Percentiles rank a stretch among this genome's conserved stretches.
Conservation (phyloP, 768 basidiomycete species). For the Russula earlei region DNA sequence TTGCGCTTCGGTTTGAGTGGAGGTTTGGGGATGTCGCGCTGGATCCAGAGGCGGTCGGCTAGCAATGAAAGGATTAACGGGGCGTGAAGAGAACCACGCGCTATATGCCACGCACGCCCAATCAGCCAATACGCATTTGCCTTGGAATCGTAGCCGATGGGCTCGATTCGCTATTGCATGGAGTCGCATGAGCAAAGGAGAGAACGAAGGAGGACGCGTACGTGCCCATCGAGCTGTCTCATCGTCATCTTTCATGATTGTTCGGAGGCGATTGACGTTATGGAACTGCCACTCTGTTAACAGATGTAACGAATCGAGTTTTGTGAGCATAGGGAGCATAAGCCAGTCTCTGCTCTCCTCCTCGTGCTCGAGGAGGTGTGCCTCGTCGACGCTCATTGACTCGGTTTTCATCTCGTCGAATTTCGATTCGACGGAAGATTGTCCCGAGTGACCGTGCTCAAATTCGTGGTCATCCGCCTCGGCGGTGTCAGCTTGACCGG, state of each 20-base stretch:
- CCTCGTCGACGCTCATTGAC: constrained; percentile 3
- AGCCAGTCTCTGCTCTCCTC: constrained; percentile 57
- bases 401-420: constrained; percentile 6
- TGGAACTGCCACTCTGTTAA: constrained; percentile 85
- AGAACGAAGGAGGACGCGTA: background rate
- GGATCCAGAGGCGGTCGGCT: constrained; percentile 84
- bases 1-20: constrained; percentile 34
- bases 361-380: constrained; percentile 8
- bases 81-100: background rate
- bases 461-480: background rate
- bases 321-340: constrained; percentile 56
- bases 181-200: constrained; percentile 4
- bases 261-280: constrained; percentile 58
- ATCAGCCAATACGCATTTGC: constrained; percentile 81
- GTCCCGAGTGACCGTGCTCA: background rate
- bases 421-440: background rate
- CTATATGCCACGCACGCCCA: constrained; percentile 44
- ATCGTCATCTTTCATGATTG: constrained; percentile 70
- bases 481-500: background rate
- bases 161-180: constrained; percentile 59
- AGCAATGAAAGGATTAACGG: background rate
- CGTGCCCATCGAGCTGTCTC: constrained; percentile 72
- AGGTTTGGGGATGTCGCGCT: constrained; percentile 52
- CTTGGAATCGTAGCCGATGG: constrained; percentile 75
- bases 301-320: constrained; percentile 65